A percentile compares a stretch with the other conserved stretches of the same genome.
Evolutionary conservation across 495 filamentous ascomycete species (phyloP).

Genomic region (Penicillium cataractarum): DNA sequence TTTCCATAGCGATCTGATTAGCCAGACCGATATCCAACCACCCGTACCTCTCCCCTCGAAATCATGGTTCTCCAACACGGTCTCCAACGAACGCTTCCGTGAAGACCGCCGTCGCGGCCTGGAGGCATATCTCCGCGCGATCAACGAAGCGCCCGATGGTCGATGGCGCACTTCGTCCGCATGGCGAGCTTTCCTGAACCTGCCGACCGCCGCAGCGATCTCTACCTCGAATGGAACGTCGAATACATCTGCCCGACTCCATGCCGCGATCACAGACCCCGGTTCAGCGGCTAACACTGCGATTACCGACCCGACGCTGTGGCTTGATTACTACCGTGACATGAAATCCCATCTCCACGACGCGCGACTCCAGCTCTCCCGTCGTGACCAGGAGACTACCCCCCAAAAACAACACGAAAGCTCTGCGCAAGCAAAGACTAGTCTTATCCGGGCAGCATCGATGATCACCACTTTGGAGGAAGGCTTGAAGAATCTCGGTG

Average conservation of each 20-base stretch:
- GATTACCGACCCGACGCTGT: slow-evolving; percentile 76
- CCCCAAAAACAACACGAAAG: slow-evolving; percentile 75
- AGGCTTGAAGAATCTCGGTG: slow-evolving; percentile 60
- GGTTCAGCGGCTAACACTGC: slow-evolving; percentile 47
- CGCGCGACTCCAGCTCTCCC: slow-evolving; percentile 72
- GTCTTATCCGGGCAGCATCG: slow-evolving; percentile 72
- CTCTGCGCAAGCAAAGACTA: slow-evolving; percentile 77
- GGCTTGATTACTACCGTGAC: slow-evolving; percentile 85
- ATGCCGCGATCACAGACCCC: slow-evolving; percentile 48
- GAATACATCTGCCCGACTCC: slow-evolving; percentile 39
- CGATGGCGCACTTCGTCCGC: slow-evolving; percentile 84
- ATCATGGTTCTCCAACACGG: slow-evolving; percentile 82
- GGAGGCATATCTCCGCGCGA: slow-evolving; percentile 79
- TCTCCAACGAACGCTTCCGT: slow-evolving; percentile 73
- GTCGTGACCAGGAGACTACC: slow-evolving; percentile 72
- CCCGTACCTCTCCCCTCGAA: slow-evolving; percentile 76
- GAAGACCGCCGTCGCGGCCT: slow-evolving; percentile 76
- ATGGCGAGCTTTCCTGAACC: slow-evolving; percentile 86
- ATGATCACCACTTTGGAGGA: slow-evolving; percentile 70
- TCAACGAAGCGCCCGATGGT: slow-evolving; percentile 73
- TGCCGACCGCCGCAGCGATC: slow-evolving; percentile 61
- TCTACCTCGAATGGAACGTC: slow-evolving; percentile 43
- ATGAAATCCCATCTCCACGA: slow-evolving; percentile 83
- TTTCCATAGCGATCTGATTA: slow-evolving; percentile 71
- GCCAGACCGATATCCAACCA: slow-evolving; percentile 62